Evolutionary conservation across 2,329 filamentous ascomycete genomes (phyloP).

Genomic region (Emydomyces testavorans): DNA sequence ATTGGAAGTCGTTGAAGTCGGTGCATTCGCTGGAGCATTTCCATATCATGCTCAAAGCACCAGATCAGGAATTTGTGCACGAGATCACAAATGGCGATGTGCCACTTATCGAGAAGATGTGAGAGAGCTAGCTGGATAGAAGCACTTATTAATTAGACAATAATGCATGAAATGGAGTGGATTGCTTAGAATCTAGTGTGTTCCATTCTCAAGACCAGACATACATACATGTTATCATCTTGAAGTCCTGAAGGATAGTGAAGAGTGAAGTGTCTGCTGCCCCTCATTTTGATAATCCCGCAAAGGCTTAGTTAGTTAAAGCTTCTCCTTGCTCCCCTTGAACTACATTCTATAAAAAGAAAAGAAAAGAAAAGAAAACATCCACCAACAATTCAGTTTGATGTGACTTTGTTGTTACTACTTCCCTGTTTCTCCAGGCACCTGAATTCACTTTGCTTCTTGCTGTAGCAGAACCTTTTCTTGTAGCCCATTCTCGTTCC

Average conservation of each 20-base stretch:
- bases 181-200: too few species aligned
- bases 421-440: too few species aligned
- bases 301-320: too few species aligned
- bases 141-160: background rate
- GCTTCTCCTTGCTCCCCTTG: too few species aligned
- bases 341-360: too few species aligned
- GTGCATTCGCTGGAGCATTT: slow-evolving; percentile 49
- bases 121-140: background rate
- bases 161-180: background rate
- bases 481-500: background rate
- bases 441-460: background rate
- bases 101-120: slow-evolving; percentile 46
- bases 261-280: background rate
- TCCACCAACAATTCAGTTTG: background rate
- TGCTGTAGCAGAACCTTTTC: background rate
- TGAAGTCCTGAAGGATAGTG: too few species aligned
- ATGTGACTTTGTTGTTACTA: too few species aligned
- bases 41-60: slow-evolving; percentile 55
- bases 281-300: slow-evolving; percentile 10
- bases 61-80: slow-evolving; percentile 56
- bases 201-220: too few species aligned
- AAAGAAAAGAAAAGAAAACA: slow-evolving; percentile 5
- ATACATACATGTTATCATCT: too few species aligned
- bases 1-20: slow-evolving; percentile 50
- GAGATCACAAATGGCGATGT: slow-evolving; percentile 64